Percentiles rank a stretch among this genome's conserved stretches.
phyloP scores from a whole-genome alignment of 2,329 filamentous ascomycete species.

The Neonectria punicea region DNA sequence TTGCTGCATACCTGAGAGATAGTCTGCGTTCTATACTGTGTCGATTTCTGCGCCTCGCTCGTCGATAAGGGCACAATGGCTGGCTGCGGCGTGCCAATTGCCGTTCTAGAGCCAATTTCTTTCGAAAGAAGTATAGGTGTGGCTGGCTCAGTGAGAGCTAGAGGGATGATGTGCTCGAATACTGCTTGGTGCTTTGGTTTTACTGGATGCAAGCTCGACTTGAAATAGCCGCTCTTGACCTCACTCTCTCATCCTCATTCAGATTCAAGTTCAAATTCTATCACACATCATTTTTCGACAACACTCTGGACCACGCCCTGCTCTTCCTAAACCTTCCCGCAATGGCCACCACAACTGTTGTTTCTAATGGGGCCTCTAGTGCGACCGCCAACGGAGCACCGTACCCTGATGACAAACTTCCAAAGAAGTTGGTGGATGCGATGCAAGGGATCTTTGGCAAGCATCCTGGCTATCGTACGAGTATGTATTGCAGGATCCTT shows the following conservation, averaged over 20 bases:
- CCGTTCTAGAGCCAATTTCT: not conserved
- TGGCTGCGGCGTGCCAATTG: not conserved
- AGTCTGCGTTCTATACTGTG: not conserved
- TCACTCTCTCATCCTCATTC: not conserved
- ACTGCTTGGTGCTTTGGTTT: not conserved
- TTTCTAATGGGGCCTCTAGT: not conserved
- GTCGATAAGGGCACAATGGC: not conserved
- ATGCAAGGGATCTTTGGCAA: constrained; percentile 31
- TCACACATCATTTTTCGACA: not conserved
- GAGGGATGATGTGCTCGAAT: not conserved
- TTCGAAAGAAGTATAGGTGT: not conserved
- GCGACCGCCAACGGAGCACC: not conserved
- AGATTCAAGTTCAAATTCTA: not conserved
- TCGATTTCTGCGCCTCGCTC: not conserved
- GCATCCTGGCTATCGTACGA: constrained; percentile 27
- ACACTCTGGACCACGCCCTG: too few species aligned
- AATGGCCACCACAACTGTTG: not conserved
- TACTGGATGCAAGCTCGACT: not conserved
- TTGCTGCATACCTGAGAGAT: not conserved
- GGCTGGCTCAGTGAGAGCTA: not conserved
- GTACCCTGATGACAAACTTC: constrained; percentile 1
- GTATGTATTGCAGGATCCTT: not conserved
- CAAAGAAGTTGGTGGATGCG: constrained; percentile 21
- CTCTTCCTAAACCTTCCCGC: too few species aligned
- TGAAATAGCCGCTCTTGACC: not conserved